Percentiles rank a stretch among this genome's conserved stretches.
Evolutionary conservation across 768 basidiomycete genomes (phyloP).

Genomic region (Mycena epipterygia): DNA sequence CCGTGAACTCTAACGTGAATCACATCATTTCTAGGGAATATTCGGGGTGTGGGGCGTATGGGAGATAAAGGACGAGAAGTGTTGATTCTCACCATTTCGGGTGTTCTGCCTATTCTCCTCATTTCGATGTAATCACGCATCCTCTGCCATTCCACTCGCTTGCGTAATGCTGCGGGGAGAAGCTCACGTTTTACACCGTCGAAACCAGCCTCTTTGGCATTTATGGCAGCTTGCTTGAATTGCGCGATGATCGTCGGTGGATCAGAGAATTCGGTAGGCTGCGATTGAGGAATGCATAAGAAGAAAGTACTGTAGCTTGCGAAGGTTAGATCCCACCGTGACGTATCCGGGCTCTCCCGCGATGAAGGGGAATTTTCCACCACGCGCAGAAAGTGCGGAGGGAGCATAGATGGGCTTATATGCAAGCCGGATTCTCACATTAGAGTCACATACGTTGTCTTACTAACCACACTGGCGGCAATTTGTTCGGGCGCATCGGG

Average conservation of each 20-base stretch:
- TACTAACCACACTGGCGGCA: constrained; percentile 39
- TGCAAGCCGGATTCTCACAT: too few species aligned
- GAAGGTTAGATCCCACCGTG: background rate
- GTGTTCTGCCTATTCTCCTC: constrained; percentile 19
- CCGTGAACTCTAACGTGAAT: constrained; percentile 20
- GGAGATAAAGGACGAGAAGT: constrained; percentile 16
- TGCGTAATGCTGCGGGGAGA: constrained; percentile 9
- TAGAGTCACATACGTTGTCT: too few species aligned
- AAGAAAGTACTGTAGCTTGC: constrained; percentile 1
- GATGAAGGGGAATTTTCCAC: background rate
- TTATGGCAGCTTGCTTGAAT: background rate
- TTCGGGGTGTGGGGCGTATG: constrained; percentile 17
- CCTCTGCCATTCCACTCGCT: constrained; percentile 17
- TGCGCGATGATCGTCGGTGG: too few species aligned
- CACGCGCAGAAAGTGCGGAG: background rate
- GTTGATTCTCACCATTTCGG: constrained; percentile 18
- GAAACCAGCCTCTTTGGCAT: too few species aligned
- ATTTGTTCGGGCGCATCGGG: constrained; percentile 47
- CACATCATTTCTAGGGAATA: constrained; percentile 22
- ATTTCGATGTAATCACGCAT: constrained; percentile 7
- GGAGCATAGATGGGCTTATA: background rate
- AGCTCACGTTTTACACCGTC: background rate
- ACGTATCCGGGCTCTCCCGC: background rate
- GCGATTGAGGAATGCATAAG: constrained; percentile 3
- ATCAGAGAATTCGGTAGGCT: background rate